Percentiles rank a stretch among this genome's conserved stretches.
Evolutionary conservation across 495 filamentous ascomycete species (phyloP).

Genomic region (Penicillium daleae): DNA sequence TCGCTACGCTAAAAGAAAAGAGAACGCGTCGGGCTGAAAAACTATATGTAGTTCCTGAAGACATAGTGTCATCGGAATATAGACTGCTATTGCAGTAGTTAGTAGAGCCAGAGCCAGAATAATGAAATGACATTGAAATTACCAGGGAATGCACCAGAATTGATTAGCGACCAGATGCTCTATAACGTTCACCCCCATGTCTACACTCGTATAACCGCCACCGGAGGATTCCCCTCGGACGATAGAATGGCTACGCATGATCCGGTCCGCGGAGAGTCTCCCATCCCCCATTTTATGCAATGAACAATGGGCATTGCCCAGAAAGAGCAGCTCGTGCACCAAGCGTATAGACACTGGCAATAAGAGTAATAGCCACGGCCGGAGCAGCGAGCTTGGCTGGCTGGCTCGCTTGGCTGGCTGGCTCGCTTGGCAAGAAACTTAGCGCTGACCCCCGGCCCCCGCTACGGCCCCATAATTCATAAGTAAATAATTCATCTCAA

Average conservation of each 20-base stretch:
- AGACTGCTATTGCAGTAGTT: not conserved
- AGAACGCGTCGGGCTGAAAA: not conserved
- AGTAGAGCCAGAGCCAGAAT: not conserved
- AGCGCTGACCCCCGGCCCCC: not conserved
- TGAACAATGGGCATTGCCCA: not conserved
- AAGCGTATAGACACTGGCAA: not conserved
- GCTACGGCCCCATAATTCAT: not conserved
- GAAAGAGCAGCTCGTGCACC: not conserved
- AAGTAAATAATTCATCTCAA: not conserved
- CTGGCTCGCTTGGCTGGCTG: constrained; percentile 1
- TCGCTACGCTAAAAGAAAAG: constrained; percentile 9
- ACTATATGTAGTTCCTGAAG: not conserved
- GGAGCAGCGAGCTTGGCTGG: not conserved
- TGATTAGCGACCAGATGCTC: not conserved
- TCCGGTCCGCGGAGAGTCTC: constrained; percentile 25
- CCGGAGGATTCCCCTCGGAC: not conserved
- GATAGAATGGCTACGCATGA: constrained; percentile 5
- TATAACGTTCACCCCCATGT: too few relatives aligned
- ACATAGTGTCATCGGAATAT: not conserved
- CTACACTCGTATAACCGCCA: not conserved
- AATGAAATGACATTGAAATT: not conserved
- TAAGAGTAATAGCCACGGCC: not conserved
- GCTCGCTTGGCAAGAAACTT: not conserved
- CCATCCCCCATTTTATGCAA: not conserved
- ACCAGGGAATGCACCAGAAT: not conserved